Base-by-base conservation (phyloP, 768 basidiomycete genomes). In the Panaeolus cyanescens region DNA sequence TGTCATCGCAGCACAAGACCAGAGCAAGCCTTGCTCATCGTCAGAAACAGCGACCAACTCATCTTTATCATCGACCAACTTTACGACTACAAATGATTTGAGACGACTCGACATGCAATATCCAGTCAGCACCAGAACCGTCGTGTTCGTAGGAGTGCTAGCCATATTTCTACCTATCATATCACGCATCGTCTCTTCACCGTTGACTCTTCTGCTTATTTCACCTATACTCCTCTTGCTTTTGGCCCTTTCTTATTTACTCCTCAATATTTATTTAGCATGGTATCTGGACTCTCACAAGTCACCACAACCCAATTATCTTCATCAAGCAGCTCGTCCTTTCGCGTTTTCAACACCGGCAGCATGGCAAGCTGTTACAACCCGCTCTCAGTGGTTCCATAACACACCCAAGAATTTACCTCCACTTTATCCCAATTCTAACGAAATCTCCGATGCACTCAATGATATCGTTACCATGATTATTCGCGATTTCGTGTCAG, bases 331-430 rank as follows among this genome's bases (percentile, higher is more conserved):
- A 0, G 88, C 92, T 17, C 84, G 86, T 33, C 92, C 92, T 0
- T 81, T 95, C 54, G 83, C 86, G 2, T 96, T 97, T 78, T 93
- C 93, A 4, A 94, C 94, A 2, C 93, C 94, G 25, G 93, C 95
- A 59, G 95, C 95, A 32, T 97, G 95, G 95, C 92, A 95, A 69
- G 94, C 90, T 0, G 91, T 93, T 53, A 80, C 92, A 55, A 94
- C 86, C 45, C 87, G 95, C 32, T 92, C 92, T n/a, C 87, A 91
- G 72, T 96, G 95, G 95, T 92, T 92, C 3, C 86, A 89, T 65
- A 85, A 81, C 60, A 77, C 86, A 3, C 86, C 89, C 0, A 87
- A 88, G 68, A 78, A 85, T n/a, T 79, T 90, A 19, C 81, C 89
- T 1, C 84, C 88, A 7, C 74, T 95, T 19, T 82, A 83, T 65